A percentile compares a stretch with the other conserved stretches of the same genome.
phyloP scores from a whole-genome alignment of 352 stramenopile genomes.

The Globisporangium takayamanum region DNA sequence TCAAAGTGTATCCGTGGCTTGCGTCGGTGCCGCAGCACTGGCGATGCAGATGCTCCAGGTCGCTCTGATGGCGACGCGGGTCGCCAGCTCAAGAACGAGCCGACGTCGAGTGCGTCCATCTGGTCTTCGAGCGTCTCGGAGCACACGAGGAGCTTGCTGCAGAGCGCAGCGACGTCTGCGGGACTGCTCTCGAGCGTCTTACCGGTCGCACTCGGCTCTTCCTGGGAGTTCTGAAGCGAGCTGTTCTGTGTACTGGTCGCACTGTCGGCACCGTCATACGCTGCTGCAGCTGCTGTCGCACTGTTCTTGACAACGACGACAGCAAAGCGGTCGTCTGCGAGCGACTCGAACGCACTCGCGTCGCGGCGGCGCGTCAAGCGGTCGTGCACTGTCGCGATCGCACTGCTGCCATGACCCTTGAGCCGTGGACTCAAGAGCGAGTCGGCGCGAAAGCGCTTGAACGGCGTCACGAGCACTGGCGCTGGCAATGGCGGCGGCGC shows the following conservation, averaged over 20 bases:
- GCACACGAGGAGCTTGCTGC: slow-evolving; percentile 7
- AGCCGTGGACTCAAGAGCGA: slow-evolving; percentile 8
- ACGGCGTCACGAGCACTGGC: slow-evolving; percentile 6
- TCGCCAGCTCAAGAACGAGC: slow-evolving; percentile 7
- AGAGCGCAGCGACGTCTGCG: slow-evolving; percentile 7
- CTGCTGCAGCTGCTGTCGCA: neutral
- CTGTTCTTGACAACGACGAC: neutral
- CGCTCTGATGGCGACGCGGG: neutral
- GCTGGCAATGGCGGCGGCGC: too few species aligned
- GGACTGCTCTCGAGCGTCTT: slow-evolving; percentile 10
- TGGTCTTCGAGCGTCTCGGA: slow-evolving; percentile 13
- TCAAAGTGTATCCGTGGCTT: slow-evolving; percentile 12
- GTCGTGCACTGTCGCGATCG: neutral
- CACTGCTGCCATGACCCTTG: neutral
- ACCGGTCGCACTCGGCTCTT: neutral
- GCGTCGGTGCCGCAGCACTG: slow-evolving; percentile 2
- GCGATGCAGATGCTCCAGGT: neutral
- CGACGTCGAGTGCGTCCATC: slow-evolving; percentile 13
- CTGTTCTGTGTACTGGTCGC: neutral
- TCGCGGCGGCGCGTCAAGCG: slow-evolving; percentile 3
- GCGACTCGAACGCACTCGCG: slow-evolving; percentile 4
- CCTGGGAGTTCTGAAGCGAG: slow-evolving; percentile 7
- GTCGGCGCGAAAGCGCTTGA: slow-evolving; percentile 13
- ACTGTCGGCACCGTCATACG: neutral
- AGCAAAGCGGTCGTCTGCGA: slow-evolving; percentile 3